Percentiles rank a stretch among this genome's conserved stretches.
Evolutionary conservation across 2,329 filamentous ascomycete genomes (phyloP).

Genomic region (Hortaea werneckii): DNA sequence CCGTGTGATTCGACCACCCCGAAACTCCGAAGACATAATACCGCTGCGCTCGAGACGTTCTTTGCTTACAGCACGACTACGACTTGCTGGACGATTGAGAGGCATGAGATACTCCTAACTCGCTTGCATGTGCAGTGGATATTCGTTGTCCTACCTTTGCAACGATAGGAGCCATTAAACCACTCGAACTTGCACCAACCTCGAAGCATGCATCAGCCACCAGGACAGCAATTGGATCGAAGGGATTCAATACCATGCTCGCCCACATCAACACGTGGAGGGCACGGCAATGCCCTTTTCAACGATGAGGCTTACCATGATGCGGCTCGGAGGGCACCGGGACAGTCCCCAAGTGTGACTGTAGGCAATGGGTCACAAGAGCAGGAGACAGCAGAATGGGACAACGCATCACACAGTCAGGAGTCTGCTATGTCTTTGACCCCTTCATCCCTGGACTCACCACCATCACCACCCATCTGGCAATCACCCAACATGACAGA

Average conservation of each 20-base stretch:
- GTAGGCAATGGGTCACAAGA: constrained; percentile 14
- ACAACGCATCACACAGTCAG: neutral
- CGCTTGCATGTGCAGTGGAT: constrained; percentile 1
- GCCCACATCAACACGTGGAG: constrained; percentile 3
- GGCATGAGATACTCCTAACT: constrained; percentile 6
- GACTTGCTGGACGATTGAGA: neutral
- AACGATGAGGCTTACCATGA: constrained; percentile 12
- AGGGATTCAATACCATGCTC: constrained; percentile 7
- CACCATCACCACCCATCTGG: constrained; percentile 3
- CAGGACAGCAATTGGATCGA: constrained; percentile 3
- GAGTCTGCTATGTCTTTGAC: neutral
- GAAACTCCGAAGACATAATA: neutral
- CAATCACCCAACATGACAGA: constrained; percentile 3
- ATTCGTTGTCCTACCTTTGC: no score
- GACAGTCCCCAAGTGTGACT: constrained; percentile 12
- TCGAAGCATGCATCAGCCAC: constrained; percentile 3
- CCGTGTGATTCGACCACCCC: neutral
- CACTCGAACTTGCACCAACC: no score
- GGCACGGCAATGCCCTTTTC: constrained; percentile 1
- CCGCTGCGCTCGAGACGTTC: no score
- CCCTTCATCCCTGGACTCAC: constrained; percentile 4
- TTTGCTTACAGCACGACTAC: no score
- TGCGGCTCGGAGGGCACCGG: constrained; percentile 8
- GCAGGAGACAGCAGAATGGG: constrained; percentile 10
- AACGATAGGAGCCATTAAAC: neutral